Conservation (phyloP, 2,329 filamentous ascomycete genomes). For the Stachybotrys echinatus region DNA sequence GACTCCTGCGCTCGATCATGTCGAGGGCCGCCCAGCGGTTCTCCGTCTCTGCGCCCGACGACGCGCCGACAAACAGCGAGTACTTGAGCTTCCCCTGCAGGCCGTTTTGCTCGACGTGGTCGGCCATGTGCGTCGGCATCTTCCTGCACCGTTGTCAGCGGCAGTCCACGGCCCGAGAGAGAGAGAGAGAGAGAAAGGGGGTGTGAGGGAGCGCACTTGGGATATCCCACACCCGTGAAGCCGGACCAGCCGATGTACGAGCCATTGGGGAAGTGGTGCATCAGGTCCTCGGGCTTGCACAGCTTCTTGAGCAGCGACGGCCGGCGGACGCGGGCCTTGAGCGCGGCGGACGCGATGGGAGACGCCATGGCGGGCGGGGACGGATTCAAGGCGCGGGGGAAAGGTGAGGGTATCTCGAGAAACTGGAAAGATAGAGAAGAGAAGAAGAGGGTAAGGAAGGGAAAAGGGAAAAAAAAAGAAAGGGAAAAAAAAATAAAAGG, state of each 20-base stretch:
- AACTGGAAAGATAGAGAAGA: too few species aligned
- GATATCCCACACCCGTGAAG: constrained; percentile 86
- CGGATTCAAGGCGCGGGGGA: not conserved
- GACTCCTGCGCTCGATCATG: constrained; percentile 82
- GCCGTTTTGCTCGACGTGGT: constrained; percentile 83
- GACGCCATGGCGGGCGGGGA: constrained; percentile 35
- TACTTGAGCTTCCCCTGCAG: constrained; percentile 82
- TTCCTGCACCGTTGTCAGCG: constrained; percentile 49
- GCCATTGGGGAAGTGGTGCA: constrained; percentile 76
- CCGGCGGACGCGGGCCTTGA: constrained; percentile 70
- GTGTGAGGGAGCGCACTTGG: constrained; percentile 51
- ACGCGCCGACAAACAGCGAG: constrained; percentile 84
- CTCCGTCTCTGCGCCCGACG: constrained; percentile 83
- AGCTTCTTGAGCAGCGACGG: constrained; percentile 78
- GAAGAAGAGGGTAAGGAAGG: too few species aligned
- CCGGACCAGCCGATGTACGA: constrained; percentile 89
- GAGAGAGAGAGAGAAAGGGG: not conserved
- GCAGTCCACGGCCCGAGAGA: constrained; percentile 6
- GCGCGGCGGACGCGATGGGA: constrained; percentile 60
- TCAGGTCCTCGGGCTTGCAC: constrained; percentile 70
- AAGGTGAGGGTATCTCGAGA: too few species aligned
- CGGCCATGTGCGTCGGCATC: constrained; percentile 76
- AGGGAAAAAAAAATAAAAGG: not conserved
- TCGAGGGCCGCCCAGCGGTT: constrained; percentile 84
- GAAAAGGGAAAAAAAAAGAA: too few species aligned